phyloP scores from a whole-genome alignment of 2,329 filamentous ascomycete genomes.

The Polytolypa hystricis region DNA sequence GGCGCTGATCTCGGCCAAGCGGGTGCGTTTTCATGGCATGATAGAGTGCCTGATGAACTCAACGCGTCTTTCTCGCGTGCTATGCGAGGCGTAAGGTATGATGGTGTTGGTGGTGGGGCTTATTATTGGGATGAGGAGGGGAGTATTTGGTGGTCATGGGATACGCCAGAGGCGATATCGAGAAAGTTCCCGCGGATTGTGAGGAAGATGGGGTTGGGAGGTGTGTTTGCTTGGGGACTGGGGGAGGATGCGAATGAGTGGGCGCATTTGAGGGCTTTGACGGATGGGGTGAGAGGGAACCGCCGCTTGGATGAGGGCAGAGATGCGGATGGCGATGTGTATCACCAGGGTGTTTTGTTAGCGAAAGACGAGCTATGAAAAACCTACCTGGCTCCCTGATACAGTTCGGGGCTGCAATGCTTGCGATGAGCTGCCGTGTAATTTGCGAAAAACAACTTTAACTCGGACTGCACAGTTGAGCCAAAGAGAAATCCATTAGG shows the following conservation, averaged over 20 bases:
- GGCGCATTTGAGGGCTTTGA: conserved; percentile 3
- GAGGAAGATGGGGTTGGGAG: conserved; percentile 46
- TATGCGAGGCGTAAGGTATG: conserved; percentile 41
- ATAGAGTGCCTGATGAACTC: conserved; percentile 27
- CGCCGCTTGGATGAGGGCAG: neutral
- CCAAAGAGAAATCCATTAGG: too few relatives aligned
- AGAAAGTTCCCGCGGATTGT: conserved; percentile 54
- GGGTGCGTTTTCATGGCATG: conserved; percentile 23
- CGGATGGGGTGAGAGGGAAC: neutral
- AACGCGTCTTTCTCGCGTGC: conserved; percentile 49
- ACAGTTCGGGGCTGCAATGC: too few relatives aligned
- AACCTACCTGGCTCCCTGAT: too few relatives aligned
- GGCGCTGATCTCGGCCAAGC: conserved; percentile 23
- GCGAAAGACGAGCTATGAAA: too few relatives aligned
- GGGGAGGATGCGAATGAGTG: conserved; percentile 49
- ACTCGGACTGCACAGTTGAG: too few relatives aligned
- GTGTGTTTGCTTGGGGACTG: conserved; percentile 65
- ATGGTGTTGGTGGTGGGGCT: conserved; percentile 49
- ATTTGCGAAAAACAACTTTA: too few relatives aligned
- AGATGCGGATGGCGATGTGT: too few relatives aligned
- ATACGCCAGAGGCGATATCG: conserved; percentile 49
- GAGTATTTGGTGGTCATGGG: conserved; percentile 63
- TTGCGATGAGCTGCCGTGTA: too few relatives aligned
- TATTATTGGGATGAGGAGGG: conserved; percentile 55
- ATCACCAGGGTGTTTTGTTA: too few relatives aligned